phyloP scores from a whole-genome alignment of 2,329 filamentous ascomycete species.

The Fusarium tupiense region DNA sequence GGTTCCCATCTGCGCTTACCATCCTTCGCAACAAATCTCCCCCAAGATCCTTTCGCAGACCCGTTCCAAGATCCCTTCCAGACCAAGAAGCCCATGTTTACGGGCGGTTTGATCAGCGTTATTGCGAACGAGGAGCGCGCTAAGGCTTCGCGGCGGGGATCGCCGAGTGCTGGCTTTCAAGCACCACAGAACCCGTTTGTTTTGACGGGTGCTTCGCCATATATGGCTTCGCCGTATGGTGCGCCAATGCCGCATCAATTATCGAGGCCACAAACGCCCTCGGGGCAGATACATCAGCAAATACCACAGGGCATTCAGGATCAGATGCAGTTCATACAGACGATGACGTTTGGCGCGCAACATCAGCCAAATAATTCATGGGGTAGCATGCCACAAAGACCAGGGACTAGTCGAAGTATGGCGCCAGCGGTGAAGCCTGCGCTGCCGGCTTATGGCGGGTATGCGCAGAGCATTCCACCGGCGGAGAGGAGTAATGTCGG shows the following conservation, averaged over 20 bases:
- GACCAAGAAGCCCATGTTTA: conserved; percentile 18
- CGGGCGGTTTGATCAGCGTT: conserved; percentile 17
- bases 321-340: conserved; percentile 18
- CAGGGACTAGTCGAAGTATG: not conserved
- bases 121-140: conserved; percentile 29
- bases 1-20: conserved; percentile 15
- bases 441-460: conserved; percentile 19
- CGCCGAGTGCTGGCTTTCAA: conserved; percentile 11
- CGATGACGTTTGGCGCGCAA: not conserved
- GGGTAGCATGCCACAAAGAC: not conserved
- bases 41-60: conserved; percentile 30
- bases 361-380: not conserved
- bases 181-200: not conserved
- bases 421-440: not conserved
- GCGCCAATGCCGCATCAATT: conserved; percentile 1
- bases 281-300: conserved; percentile 7
- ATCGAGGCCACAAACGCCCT: not conserved
- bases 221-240: conserved; percentile 16
- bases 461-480: conserved; percentile 14
- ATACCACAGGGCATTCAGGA: conserved; percentile 11
- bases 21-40: conserved; percentile 22
- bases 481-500: conserved; percentile 24
- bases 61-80: not conserved
- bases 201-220: not conserved
- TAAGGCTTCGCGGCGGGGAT: conserved; percentile 23